phyloP scores from a whole-genome alignment of 164 flowering plant species.

The Stephania yunnanensis region DNA sequence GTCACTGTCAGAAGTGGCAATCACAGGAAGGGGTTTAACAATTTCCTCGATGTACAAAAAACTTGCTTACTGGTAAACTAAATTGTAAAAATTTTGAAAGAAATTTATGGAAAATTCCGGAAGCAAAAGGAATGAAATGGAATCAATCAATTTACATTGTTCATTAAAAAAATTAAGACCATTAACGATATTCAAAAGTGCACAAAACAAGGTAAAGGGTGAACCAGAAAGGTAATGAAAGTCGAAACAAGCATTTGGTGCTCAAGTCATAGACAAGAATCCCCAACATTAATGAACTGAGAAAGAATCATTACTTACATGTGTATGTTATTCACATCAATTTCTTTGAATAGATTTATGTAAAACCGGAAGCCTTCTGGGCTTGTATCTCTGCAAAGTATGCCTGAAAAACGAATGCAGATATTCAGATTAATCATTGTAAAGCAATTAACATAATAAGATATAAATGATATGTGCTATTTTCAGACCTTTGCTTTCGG shows the following conservation, averaged over 20 bases:
- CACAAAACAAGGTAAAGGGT: neutral
- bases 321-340: constrained; percentile 41
- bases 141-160: neutral
- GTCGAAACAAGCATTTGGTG: neutral
- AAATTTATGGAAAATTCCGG: too few species aligned
- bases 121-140: neutral
- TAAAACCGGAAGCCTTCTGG: constrained; percentile 93
- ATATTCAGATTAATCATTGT: neutral
- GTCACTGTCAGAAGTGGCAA: neutral
- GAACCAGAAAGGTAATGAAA: neutral
- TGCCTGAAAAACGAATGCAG: constrained; percentile 38
- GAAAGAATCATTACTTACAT: constrained; percentile 42
- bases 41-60: too few species aligned
- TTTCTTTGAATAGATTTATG: constrained; percentile 66
- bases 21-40: neutral
- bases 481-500: constrained; percentile 76
- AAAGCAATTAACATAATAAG: neutral
- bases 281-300: neutral
- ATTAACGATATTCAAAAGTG: neutral
- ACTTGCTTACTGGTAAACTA: too few species aligned
- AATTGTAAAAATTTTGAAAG: too few species aligned
- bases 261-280: neutral
- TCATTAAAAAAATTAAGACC: neutral
- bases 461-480: neutral
- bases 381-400: constrained; percentile 85